Evolutionary conservation across 257 asterid genomes (phyloP), one percentile per base, ranked within the genome.

Genomic region (Forsythia viridissima): DNA sequence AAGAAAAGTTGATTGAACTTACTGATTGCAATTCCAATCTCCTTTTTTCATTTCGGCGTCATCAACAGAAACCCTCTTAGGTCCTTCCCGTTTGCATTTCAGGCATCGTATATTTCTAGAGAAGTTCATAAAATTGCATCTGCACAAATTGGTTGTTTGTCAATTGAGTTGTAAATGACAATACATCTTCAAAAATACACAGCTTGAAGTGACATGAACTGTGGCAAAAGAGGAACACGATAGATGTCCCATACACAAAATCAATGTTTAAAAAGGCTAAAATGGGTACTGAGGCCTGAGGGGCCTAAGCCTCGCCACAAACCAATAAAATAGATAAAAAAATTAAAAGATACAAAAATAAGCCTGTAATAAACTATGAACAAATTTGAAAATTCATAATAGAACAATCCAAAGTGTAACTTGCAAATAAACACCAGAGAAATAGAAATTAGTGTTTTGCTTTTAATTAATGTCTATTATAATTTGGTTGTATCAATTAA

Each of bases 41-140:
- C 98, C 99, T 66, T 55, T 85, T 85, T 91, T 95, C 92, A 75
- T 86, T 81, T 83, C 91, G 43, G 71, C 41, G 61, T 52, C 81
- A 72, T 51, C 79, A 76, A 4, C 72, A 67, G 80, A 38, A 68
- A 55, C 79, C 73, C 46, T 80, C 24, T 72, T 61, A n/a, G 94
- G 96, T 71, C 89, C 88, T n/a, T 82, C 85, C 43, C 80, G 77
- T 67, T 81, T 73, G 83, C 99, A 95, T 82, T 85, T 80, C 79
- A 82, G 84, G 84, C 99, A 95, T 70, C 61, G 76, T 16, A 69
- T n/a, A 82, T 95, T 92, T 81, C 89, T 89, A 24, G 96, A 86
- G 61, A 91, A 95, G 88, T 93, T 95, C 87, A 93, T 81, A 78
- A 91, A 93, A 78, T 82, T 85, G 92, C 99, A 95, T 81, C 98